Percentiles rank a stretch among this genome's conserved stretches.
Conservation (phyloP, 2,329 filamentous ascomycete species). For the Epichloe brachyelytri region DNA sequence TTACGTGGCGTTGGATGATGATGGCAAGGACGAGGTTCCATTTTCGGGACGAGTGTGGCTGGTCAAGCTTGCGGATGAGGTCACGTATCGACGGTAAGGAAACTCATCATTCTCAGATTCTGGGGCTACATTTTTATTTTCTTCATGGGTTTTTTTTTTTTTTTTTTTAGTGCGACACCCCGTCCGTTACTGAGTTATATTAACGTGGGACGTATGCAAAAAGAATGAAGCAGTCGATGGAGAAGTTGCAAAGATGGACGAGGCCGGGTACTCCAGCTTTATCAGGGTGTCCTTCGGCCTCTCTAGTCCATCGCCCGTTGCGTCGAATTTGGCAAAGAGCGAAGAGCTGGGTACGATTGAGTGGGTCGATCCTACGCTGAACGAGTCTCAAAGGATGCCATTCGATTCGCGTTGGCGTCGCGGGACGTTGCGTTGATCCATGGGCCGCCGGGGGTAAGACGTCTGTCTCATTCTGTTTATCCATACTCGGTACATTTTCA, state of each 20-base stretch:
- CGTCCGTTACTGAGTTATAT: too few species aligned
- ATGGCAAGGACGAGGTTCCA: slow-evolving; percentile 38
- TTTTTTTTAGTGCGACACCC: too few species aligned
- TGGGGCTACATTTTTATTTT: neutral
- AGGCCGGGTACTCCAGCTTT: slow-evolving; percentile 45
- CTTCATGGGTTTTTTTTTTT: neutral
- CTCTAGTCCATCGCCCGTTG: slow-evolving; percentile 35
- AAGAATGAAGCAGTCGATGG: slow-evolving; percentile 53
- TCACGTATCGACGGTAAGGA: slow-evolving; percentile 45
- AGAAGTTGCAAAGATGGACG: slow-evolving; percentile 42
- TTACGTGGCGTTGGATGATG: slow-evolving; percentile 58
- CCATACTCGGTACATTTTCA: neutral
- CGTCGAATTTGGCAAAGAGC: slow-evolving; percentile 27
- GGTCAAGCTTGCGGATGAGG: slow-evolving; percentile 55
- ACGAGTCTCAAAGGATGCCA: slow-evolving; percentile 54
- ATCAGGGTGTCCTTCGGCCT: slow-evolving; percentile 51
- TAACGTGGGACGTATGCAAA: neutral
- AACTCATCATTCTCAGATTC: neutral
- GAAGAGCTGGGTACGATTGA: slow-evolving; percentile 34
- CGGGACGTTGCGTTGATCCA: slow-evolving; percentile 82
- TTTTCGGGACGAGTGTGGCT: slow-evolving; percentile 44
- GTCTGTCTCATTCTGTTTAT: neutral
- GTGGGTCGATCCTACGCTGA: slow-evolving; percentile 50
- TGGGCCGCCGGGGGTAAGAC: slow-evolving; percentile 64
- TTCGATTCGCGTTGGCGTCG: slow-evolving; percentile 72